A percentile compares a stretch with the other conserved stretches of the same genome.
These are phyloP conservation scores for Emiliania huxleyi DNA, from an alignment of 78 protist species.

Conservation along the genomic window DNA sequence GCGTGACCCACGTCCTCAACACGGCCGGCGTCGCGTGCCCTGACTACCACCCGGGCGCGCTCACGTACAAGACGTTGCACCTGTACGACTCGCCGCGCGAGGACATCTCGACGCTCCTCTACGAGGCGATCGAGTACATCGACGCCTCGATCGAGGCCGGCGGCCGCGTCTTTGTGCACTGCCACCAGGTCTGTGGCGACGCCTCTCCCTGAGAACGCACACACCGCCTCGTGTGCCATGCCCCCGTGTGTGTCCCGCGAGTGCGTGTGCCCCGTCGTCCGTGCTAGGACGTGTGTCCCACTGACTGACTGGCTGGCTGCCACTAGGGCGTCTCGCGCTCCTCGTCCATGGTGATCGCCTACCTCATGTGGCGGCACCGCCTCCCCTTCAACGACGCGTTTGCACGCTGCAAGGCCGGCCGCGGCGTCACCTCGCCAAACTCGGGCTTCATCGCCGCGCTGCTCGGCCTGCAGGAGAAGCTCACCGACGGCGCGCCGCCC, in stretches of 20 bases:
- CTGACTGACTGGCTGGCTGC: too few relatives aligned
- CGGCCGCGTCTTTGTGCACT: background rate
- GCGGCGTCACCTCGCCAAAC: background rate
- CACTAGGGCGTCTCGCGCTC: constrained; percentile 11
- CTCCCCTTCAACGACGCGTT: background rate
- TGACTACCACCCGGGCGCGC: background rate
- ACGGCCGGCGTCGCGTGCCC: background rate
- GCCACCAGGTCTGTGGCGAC: background rate
- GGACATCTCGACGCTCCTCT: background rate
- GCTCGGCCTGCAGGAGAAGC: background rate
- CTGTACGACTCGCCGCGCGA: background rate
- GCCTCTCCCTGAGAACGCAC: too few relatives aligned
- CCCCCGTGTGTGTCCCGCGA: too few relatives aligned
- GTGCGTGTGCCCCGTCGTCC: too few relatives aligned
- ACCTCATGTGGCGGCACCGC: background rate
- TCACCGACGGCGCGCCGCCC: background rate
- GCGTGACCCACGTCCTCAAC: constrained; percentile 4
- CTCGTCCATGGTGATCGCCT: background rate
- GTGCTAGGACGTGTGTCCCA: too few relatives aligned
- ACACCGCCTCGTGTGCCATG: too few relatives aligned
- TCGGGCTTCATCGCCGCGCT: background rate
- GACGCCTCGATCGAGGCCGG: background rate
- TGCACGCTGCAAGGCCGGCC: background rate
- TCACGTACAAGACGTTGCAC: background rate
- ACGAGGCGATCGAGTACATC: background rate